Base-by-base conservation (phyloP, 768 basidiomycete species). In the Suillus alpinus region DNA sequence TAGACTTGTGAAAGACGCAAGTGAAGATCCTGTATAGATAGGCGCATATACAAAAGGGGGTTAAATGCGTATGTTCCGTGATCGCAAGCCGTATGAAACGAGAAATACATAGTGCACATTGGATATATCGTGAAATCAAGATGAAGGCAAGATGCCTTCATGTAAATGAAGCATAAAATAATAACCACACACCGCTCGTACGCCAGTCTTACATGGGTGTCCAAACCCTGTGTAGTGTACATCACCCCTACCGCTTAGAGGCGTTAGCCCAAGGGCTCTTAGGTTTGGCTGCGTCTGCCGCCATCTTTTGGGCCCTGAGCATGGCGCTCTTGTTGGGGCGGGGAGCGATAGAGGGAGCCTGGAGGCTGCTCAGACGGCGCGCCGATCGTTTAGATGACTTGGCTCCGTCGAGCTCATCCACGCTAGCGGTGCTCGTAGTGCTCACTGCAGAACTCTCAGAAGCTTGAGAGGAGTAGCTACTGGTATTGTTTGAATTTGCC, bases 261-360 rank as follows among this genome's bases (percentile, higher is more conserved):
- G 72, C 72, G 32, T 73, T 71, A 43, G 72, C 71, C 71, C 71
- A 73, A 16, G 56, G 71, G 32, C 71, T 73, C 65, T 69, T 74
- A 5, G 72, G 71, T 37, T 71, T 74, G 20, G 71, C 65, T 31
- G 71, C 68, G 0, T 73, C 73, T 18, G 47, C 56, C 3, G 66
- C 87, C 75, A 83, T 79, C 77, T 92, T 92, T 62, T 86, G 87
- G 12, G 80, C 83, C 26, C 91, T 80, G 58, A 94, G 71, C 6
- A 84, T 75, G 2, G 92, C 91, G 66, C 87, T 92, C 71, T 81
- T 86, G 73, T 94, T 94, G 62, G 78, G 83, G 58, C 89, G 80
- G 8, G 92, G 92, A 9, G 73, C 71, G 61, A 92, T 89, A 4
- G 80, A 77, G 1, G 92, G 90, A 1, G 80, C 78, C 56, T 75